These are phyloP conservation scores for Pinus tabuliformis DNA, from an alignment of 75 land plant species.

Conservation along the genomic window DNA sequence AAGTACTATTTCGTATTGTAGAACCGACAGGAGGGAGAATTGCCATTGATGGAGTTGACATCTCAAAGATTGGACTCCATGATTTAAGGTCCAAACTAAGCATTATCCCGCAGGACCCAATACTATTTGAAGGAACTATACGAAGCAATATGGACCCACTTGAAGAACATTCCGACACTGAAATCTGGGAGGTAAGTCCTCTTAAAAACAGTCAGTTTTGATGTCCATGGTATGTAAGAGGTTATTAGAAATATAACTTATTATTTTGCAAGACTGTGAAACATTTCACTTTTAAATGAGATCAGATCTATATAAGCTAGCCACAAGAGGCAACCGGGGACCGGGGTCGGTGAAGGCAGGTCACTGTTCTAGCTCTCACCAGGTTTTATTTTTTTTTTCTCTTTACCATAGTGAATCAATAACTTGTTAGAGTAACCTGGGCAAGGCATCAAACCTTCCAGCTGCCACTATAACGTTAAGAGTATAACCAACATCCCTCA, in stretches of 20 bases:
- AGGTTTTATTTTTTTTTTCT: no score
- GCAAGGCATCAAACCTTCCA: no score
- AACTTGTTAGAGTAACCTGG: no score
- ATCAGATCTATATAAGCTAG: not conserved
- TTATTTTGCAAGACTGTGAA: not conserved
- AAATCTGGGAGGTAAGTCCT: slow-evolving; percentile 54
- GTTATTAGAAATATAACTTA: not conserved
- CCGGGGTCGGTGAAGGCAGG: not conserved
- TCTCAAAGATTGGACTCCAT: slow-evolving; percentile 40
- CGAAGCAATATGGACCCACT: slow-evolving; percentile 56
- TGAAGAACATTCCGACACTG: slow-evolving; percentile 45
- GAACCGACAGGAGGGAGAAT: slow-evolving; percentile 47
- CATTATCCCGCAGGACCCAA: slow-evolving; percentile 62
- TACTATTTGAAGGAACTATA: slow-evolving; percentile 58
- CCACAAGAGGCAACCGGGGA: not conserved
- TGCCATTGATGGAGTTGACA: slow-evolving; percentile 49
- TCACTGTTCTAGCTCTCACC: no score
- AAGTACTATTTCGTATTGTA: slow-evolving; percentile 54
- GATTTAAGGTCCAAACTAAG: slow-evolving; percentile 47
- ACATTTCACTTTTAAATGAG: not conserved
- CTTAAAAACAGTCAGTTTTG: not conserved
- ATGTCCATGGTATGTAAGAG: not conserved
- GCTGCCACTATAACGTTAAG: no score
- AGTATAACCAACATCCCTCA: no score
- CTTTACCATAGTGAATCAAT: no score